A percentile compares a stretch with the other conserved stretches of the same genome.
These are phyloP conservation scores for Raphanus sativus DNA, from an alignment of 345 rosid genomes.

Conservation along the genomic window DNA sequence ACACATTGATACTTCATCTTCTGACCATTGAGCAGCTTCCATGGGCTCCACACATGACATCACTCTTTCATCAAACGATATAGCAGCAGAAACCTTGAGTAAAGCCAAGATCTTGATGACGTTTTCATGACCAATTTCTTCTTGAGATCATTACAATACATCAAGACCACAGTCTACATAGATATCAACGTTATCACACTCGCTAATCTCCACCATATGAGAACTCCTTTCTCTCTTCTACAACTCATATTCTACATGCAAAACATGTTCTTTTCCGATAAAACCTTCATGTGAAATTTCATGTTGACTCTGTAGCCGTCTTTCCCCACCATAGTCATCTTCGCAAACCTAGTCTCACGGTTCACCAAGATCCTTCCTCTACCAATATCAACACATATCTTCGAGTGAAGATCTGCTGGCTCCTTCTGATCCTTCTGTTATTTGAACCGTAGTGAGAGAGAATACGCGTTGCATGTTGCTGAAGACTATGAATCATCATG, in stretches of 20 bases:
- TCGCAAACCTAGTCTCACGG: constrained; percentile 53
- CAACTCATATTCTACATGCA: constrained; percentile 63
- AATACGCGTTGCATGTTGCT: too few relatives aligned
- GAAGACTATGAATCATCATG: not conserved
- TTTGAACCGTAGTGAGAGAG: too few relatives aligned
- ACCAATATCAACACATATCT: constrained; percentile 75
- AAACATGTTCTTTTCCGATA: constrained; percentile 70
- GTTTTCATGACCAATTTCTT: constrained; percentile 62
- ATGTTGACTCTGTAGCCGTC: constrained; percentile 65
- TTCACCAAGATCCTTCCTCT: constrained; percentile 80
- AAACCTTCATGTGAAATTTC: constrained; percentile 70
- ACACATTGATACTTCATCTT: constrained; percentile 65
- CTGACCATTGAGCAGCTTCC: constrained; percentile 94
- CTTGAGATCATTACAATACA: constrained; percentile 77
- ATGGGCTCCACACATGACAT: constrained; percentile 71
- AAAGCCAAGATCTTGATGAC: constrained; percentile 71
- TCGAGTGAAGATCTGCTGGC: constrained; percentile 29
- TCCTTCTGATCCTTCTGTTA: too few relatives aligned
- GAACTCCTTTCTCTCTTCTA: constrained; percentile 54
- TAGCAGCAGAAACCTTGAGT: constrained; percentile 81
- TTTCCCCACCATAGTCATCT: constrained; percentile 65
- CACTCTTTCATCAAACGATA: constrained; percentile 70
- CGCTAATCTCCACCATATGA: constrained; percentile 86
- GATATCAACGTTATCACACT: constrained; percentile 85
- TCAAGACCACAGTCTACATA: constrained; percentile 83